Evolutionary conservation across 345 rosid species (phyloP), one percentile per base, ranked within the genome.

Genomic region (Chamaenerion angustifolium): DNA sequence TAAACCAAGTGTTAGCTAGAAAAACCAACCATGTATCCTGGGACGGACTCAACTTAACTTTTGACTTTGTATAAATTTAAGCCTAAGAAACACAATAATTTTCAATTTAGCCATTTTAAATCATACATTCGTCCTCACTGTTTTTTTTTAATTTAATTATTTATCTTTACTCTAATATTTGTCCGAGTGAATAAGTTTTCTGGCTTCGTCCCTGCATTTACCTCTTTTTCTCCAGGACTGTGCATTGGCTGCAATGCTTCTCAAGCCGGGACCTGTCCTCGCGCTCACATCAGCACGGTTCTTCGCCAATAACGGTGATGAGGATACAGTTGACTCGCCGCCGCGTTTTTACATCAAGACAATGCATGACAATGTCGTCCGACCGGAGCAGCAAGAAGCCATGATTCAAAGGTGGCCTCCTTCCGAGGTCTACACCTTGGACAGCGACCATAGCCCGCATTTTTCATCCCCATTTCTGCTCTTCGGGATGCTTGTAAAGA

Each of bases 381-480:
- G 70, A 61, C 81, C 77, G 14, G 75, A 76, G 58, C 98, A 90
- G 64, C 95, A 90, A 48, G 92, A 86, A 0, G 73, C 79, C 0
- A 83, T 90, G 98, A 69, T 83, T 23, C 68, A 42, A 60, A 51
- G 51, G 57, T 90, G 98, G 98, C 80, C 86, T 0, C 94, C 95
- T 25, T 61, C 51, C 2, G 59, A 78, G 55, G 83, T 67, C 4
- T 80, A 56, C 49, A 67, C 45, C 37, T 8, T 90, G 72, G 92
- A 86, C 4, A 67, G 72, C 8, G 98, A 90, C 59, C 98, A 90
- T 64, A 79, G 84, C 63, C 95, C 98, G 3, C 77, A 77, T 49
- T 90, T 90, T 70, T 86, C 95, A 16, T 55, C 76, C 51, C 82
- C 95, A 1, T 76, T 79, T 56, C 27, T 55, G 58, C 88, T 90